A percentile compares a stretch with the other conserved stretches of the same genome.
phyloP scores from a whole-genome alignment of 2,329 filamentous ascomycete genomes.

The Hymenoscyphus fructigenus region DNA sequence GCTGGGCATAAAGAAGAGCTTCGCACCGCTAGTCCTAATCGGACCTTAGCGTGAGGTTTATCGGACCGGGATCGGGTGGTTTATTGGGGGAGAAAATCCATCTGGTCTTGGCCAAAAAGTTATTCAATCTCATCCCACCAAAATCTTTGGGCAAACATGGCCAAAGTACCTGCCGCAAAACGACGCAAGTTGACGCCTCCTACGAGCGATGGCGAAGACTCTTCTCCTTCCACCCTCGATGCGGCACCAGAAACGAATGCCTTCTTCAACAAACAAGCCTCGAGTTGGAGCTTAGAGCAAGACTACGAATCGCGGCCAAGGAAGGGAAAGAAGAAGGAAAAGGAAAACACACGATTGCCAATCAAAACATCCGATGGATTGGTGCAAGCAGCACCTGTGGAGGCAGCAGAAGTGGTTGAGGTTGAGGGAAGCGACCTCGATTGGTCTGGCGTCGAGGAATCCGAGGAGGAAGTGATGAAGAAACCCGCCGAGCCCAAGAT shows the following conservation, averaged over 20 bases:
- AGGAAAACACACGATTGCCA: constrained; percentile 72
- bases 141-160: constrained; percentile 27
- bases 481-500: constrained; percentile 59
- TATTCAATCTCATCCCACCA: constrained; percentile 13
- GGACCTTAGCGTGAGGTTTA: neutral
- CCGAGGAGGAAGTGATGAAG: constrained; percentile 49
- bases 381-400: constrained; percentile 54
- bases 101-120: constrained; percentile 1
- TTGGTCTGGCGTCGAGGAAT: constrained; percentile 58
- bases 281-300: constrained; percentile 88
- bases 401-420: constrained; percentile 50
- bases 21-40: neutral
- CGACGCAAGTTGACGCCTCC: constrained; percentile 58
- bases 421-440: constrained; percentile 61
- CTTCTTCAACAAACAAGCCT: constrained; percentile 67
- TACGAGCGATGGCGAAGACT: constrained; percentile 46
- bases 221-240: constrained; percentile 34
- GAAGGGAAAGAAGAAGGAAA: constrained; percentile 70
- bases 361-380: constrained; percentile 82
- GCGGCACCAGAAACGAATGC: constrained; percentile 27
- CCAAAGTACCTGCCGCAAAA: constrained; percentile 44
- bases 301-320: constrained; percentile 81
- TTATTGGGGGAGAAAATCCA: neutral
- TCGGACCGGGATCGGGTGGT: neutral
- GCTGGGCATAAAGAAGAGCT: neutral